Conservation (phyloP, 371 early-diverging fungal genomes). For the Enterospora canceri region DNA sequence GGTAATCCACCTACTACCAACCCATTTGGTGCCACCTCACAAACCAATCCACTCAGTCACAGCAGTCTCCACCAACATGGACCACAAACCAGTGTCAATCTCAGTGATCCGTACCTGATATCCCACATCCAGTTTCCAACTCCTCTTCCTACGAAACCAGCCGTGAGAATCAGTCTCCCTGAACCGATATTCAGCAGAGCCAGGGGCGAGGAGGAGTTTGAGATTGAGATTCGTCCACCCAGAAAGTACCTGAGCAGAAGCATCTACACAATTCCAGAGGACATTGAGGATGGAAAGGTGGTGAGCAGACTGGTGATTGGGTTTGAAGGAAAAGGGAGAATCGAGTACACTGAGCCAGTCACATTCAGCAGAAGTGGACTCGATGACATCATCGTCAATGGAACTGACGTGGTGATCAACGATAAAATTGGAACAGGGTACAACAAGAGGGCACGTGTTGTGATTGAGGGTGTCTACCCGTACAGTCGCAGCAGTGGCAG, state of each 20-base stretch:
- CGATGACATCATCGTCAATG: constrained; percentile 10
- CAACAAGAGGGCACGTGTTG: constrained; percentile 39
- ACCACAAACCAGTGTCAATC: no score
- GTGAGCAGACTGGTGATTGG: constrained; percentile 26
- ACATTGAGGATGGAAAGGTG: constrained; percentile 10
- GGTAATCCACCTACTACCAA: no score
- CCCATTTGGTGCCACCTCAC: no score
- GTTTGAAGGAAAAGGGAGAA: constrained; percentile 35
- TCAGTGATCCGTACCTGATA: constrained; percentile 45
- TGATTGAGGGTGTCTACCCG: constrained; percentile 25
- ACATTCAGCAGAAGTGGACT: constrained; percentile 10
- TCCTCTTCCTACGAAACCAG: not conserved
- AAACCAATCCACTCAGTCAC: no score
- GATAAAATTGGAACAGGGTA: constrained; percentile 34
- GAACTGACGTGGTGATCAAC: constrained; percentile 13
- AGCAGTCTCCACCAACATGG: no score
- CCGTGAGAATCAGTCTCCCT: not conserved
- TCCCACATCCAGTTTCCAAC: constrained; percentile 33
- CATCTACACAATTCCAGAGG: constrained; percentile 36
- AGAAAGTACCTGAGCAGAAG: not conserved
- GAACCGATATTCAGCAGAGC: constrained; percentile 11
- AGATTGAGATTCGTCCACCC: constrained; percentile 19
- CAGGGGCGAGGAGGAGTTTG: not conserved
- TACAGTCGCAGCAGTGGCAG: constrained; percentile 2
- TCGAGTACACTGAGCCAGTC: constrained; percentile 39